Evolutionary conservation across 1,139 yeast genomes (phyloP), one percentile per base, ranked within the genome.

Genomic region (Candida sp.): DNA sequence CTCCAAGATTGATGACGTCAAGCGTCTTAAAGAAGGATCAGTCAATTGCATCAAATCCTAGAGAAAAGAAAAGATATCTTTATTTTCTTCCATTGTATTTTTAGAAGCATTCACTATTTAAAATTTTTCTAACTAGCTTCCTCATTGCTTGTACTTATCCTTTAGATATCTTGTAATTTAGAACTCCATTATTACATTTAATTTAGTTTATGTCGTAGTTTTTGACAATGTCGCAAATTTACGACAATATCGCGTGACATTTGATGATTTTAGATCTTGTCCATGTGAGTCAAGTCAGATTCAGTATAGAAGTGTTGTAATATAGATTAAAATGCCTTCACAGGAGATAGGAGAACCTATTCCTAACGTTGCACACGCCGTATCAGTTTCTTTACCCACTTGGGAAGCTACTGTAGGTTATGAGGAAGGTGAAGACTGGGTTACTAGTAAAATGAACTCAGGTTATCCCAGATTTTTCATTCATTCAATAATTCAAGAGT

Each of bases 351-450:
- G 97, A 5, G 83, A 78, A 30, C 82, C 96, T 4, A 90, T 93
- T 48, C 98, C 98, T 8, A 84, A 89, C 59, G 84, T 95, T 0
- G 82, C 85, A 5, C 98, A 91, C 63, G 97, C 97, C 0, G 96
- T 91, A 1, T 87, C 96, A 7, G 97, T 91, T 40, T 86, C 96
- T 1, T 73, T 91, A 39, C 98, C 98, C 5, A 87, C 96, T 0
- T 91, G 97, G 97, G 87, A 81, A 42, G 90, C 96, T 33, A 87
- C 87, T 9, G 87, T 91, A 3, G 97, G 89, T 5, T 91, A 91
- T 57, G 97, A 91, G 63, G 95, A 87, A 63, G 96, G 96, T 8
- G 81, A 86, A 56, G 83, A 77, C 19, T 84, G 93, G 88, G 91
- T 91, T 4, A 82, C 84, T n/a, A 67, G 73, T 40, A 81, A 82